Percentiles rank a stretch among this genome's conserved stretches.
These are phyloP conservation scores for Alopecurus myosuroides DNA, from an alignment of 176 grass and related monocot species.

Conservation along the genomic window DNA sequence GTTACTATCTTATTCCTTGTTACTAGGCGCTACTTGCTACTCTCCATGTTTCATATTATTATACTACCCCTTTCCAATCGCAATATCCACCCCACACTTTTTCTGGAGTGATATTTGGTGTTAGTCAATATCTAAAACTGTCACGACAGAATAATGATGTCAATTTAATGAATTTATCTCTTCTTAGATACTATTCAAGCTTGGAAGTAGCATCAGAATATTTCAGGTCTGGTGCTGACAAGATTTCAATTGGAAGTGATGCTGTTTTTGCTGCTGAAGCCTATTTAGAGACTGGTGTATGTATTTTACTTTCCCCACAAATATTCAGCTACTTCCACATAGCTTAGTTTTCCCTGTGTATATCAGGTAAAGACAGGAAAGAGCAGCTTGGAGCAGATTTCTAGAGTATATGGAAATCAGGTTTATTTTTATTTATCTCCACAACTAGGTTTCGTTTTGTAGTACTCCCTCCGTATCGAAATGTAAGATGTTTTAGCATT, in stretches of 20 bases:
- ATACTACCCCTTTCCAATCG: not conserved
- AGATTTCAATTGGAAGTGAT: slow-evolving; percentile 97
- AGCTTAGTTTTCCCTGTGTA: slow-evolving; percentile 22
- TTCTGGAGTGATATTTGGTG: not conserved
- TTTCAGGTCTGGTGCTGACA: slow-evolving; percentile 98
- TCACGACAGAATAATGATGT: not conserved
- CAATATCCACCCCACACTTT: not conserved
- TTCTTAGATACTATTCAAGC: slow-evolving; percentile 88
- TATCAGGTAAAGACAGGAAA: slow-evolving; percentile 84
- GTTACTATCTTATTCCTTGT: slow-evolving; percentile 14
- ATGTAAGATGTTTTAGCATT: no score
- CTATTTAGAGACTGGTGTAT: slow-evolving; percentile 84
- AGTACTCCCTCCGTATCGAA: no score
- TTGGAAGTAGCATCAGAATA: slow-evolving; percentile 98
- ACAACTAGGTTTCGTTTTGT: not conserved
- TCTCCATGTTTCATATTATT: slow-evolving; percentile 12
- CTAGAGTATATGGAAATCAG: slow-evolving; percentile 95
- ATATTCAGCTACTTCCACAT: slow-evolving; percentile 6
- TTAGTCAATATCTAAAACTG: not conserved
- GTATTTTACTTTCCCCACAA: slow-evolving; percentile 19
- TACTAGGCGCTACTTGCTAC: slow-evolving; percentile 4
- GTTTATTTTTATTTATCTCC: slow-evolving; percentile 24
- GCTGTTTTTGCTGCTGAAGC: slow-evolving; percentile 93
- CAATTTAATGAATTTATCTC: slow-evolving; percentile 3
- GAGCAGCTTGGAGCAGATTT: slow-evolving; percentile 97